A percentile compares a stretch with the other conserved stretches of the same genome.
phyloP scores from a whole-genome alignment of 495 filamentous ascomycete species.

The Tirmania nivea region DNA sequence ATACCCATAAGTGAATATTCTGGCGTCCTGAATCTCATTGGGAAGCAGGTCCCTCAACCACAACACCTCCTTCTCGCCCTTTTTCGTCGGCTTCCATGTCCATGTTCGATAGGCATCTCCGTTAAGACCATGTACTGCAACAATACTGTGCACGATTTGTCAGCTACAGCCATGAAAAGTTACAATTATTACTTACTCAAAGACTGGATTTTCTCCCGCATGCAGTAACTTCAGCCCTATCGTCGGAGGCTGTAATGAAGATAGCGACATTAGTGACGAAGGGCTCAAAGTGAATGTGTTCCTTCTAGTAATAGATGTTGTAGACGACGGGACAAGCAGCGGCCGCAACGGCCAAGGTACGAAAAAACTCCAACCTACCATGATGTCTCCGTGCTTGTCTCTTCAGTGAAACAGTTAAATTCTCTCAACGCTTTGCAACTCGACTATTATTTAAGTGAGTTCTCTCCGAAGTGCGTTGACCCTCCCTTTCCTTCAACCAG shows the following conservation, averaged over 20 bases:
- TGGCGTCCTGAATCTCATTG: conserved; percentile 36
- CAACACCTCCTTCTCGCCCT: conserved; percentile 35
- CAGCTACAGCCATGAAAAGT: background rate
- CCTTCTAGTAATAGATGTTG: no score
- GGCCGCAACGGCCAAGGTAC: no score
- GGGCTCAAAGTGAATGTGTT: no score
- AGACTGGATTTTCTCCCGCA: background rate
- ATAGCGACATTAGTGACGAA: background rate
- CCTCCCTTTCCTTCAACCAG: no score
- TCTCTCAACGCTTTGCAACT: no score
- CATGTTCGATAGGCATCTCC: conserved; percentile 56
- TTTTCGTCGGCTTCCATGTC: conserved; percentile 30
- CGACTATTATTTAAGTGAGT: no score
- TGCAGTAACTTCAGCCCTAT: background rate
- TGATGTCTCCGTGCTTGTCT: no score
- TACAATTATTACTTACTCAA: background rate
- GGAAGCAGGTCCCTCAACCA: conserved; percentile 64
- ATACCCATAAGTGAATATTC: conserved; percentile 68
- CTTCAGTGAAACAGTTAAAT: no score
- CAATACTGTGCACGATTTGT: conserved; percentile 13
- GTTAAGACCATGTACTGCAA: conserved; percentile 59
- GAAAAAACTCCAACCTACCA: no score
- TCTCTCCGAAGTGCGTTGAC: no score
- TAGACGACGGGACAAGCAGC: no score
- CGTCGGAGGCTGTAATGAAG: background rate